A percentile compares a stretch with the other conserved stretches of the same genome.
Evolutionary conservation across 1,139 yeast species (phyloP).

Genomic region (Lodderomyces jiufengensis): DNA sequence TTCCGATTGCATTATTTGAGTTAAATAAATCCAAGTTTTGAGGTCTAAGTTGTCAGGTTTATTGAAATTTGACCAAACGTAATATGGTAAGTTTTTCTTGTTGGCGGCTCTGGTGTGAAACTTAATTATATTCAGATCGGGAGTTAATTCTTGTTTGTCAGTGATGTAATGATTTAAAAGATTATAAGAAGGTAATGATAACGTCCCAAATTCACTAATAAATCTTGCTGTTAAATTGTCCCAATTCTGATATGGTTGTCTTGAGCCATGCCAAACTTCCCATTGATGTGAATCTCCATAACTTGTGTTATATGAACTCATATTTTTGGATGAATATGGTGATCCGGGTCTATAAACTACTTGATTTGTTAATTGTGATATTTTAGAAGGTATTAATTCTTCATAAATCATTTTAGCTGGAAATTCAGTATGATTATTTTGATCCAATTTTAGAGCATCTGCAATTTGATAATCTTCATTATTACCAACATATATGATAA

Average conservation of each 20-base stretch:
- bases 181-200: conserved; percentile 31
- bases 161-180: conserved; percentile 31
- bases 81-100: conserved; percentile 40
- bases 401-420: conserved; percentile 44
- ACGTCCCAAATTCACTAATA: conserved; percentile 48
- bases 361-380: conserved; percentile 19
- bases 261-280: conserved; percentile 49
- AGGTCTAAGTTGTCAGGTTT: conserved; percentile 28
- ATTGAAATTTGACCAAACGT: conserved; percentile 40
- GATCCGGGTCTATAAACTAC: conserved; percentile 40
- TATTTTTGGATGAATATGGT: conserved; percentile 36
- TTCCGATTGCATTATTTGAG: conserved; percentile 50
- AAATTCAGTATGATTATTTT: conserved; percentile 26
- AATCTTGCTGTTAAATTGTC: conserved; percentile 37
- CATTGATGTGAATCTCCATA: conserved; percentile 48
- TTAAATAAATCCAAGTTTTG: conserved; percentile 42
- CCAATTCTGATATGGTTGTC: conserved; percentile 44
- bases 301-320: conserved; percentile 27
- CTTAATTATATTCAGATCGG: conserved; percentile 36
- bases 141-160: conserved; percentile 25
- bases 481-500: conserved; percentile 39
- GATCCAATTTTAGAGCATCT: conserved; percentile 29
- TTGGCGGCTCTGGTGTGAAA: conserved; percentile 42
- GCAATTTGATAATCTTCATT: conserved; percentile 49
- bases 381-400: conserved; percentile 27